phyloP scores from a whole-genome alignment of 192 early-diverging fungal genomes.

The Gryganskiella cystojenkinii region DNA sequence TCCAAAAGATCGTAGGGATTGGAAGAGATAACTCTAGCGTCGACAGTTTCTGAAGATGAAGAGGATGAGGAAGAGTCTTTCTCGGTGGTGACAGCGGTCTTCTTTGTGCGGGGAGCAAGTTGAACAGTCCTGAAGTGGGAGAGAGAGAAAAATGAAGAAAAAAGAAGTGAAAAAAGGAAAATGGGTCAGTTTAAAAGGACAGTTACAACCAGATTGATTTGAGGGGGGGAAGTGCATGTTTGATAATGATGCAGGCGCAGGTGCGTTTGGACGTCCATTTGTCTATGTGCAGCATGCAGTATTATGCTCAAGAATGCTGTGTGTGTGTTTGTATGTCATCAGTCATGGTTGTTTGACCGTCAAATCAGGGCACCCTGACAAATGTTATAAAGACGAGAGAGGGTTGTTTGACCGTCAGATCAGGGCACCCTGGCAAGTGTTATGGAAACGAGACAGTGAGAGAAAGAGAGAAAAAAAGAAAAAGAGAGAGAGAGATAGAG shows the following conservation, averaged over 20 bases:
- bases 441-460: too few species aligned
- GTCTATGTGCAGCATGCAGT: too few species aligned
- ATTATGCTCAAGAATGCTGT: too few species aligned
- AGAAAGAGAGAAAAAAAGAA: neutral
- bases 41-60: conserved; percentile 10
- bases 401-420: too few species aligned
- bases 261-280: too few species aligned
- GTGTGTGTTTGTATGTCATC: too few species aligned
- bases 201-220: neutral
- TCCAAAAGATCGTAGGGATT: conserved; percentile 47
- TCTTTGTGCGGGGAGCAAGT: conserved; percentile 33
- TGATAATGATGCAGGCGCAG: too few species aligned
- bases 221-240: too few species aligned
- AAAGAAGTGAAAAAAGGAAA: neutral
- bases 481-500: neutral
- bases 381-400: too few species aligned
- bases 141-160: neutral
- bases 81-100: conserved; percentile 17
- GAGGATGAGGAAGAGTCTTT: conserved; percentile 8
- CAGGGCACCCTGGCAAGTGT: too few species aligned
- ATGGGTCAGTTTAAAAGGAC: neutral
- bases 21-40: conserved; percentile 40
- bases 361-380: too few species aligned
- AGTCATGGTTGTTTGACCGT: too few species aligned
- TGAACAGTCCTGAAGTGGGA: conserved; percentile 20